Evolutionary conservation across 768 basidiomycete species (phyloP).

Genomic region (Holtermanniella nyarrowii): DNA sequence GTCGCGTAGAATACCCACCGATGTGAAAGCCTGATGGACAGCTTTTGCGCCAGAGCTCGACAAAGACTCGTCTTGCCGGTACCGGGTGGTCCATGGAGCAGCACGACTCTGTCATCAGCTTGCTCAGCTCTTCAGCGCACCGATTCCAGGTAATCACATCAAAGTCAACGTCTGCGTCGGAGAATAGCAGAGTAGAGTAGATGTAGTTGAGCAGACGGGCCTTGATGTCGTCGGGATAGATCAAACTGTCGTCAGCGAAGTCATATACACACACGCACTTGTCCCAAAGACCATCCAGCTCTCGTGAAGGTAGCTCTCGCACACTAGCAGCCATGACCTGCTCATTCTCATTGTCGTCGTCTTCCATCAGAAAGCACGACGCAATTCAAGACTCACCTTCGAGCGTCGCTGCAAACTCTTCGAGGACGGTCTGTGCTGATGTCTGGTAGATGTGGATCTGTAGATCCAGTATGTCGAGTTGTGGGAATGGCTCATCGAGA

Average conservation of each 20-base stretch:
- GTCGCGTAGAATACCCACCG: constrained; percentile 47
- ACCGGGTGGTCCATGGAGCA: constrained; percentile 93
- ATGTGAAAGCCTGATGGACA: constrained; percentile 78
- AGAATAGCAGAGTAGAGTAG: constrained; percentile 84
- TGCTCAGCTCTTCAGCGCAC: constrained; percentile 23
- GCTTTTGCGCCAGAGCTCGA: constrained; percentile 86
- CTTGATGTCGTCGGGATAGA: constrained; percentile 76
- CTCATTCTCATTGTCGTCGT: constrained; percentile 51
- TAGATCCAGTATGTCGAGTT: constrained; percentile 39
- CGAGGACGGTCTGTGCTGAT: constrained; percentile 50
- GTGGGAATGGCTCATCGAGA: constrained; percentile 7
- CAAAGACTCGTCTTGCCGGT: constrained; percentile 96
- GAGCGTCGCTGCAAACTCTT: constrained; percentile 52
- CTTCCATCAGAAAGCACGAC: constrained; percentile 31
- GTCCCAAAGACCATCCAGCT: constrained; percentile 82
- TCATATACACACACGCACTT: constrained; percentile 32
- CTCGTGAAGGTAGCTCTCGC: constrained; percentile 70
- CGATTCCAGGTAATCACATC: constrained; percentile 95
- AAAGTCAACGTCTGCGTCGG: constrained; percentile 51
- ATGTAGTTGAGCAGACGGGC: constrained; percentile 83
- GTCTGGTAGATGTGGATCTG: constrained; percentile 86
- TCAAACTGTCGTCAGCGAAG: constrained; percentile 46
- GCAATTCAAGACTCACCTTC: constrained; percentile 22
- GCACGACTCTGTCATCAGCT: constrained; percentile 51
- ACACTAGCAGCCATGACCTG: constrained; percentile 80